Evolutionary conservation across 495 filamentous ascomycete genomes (phyloP).

Genomic region (Collariella sp.): DNA sequence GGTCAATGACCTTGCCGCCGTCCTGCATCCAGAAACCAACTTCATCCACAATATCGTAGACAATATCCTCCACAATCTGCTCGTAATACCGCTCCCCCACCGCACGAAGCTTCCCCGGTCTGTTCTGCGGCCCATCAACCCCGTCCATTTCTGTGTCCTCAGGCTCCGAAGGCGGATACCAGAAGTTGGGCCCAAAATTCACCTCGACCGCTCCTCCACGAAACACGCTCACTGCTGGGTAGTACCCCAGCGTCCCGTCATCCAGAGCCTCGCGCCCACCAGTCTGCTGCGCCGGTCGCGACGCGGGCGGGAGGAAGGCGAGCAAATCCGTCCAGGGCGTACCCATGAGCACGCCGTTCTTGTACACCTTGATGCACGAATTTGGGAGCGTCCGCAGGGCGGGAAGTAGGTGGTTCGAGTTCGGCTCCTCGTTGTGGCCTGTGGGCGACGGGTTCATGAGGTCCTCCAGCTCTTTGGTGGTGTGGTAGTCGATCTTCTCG

Average conservation of each 20-base stretch:
- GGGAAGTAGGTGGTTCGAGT: constrained; percentile 62
- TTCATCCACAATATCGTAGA: constrained; percentile 89
- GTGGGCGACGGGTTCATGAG: constrained; percentile 63
- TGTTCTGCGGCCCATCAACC: constrained; percentile 16
- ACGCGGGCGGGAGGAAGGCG: constrained; percentile 86
- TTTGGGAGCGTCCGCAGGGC: constrained; percentile 75
- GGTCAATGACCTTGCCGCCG: constrained; percentile 41
- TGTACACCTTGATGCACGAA: constrained; percentile 80
- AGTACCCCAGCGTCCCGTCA: constrained; percentile 91
- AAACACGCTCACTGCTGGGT: constrained; percentile 87
- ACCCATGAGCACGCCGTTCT: constrained; percentile 81
- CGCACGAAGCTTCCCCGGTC: constrained; percentile 35
- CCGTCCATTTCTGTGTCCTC: constrained; percentile 47
- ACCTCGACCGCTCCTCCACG: constrained; percentile 82
- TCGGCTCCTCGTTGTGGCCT: constrained; percentile 44
- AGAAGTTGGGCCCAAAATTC: constrained; percentile 86
- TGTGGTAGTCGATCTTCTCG: constrained; percentile 86
- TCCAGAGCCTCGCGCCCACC: constrained; percentile 77
- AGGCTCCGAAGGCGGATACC: constrained; percentile 63
- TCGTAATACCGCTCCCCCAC: constrained; percentile 80
- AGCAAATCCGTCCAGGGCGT: constrained; percentile 82
- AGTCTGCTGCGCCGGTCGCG: constrained; percentile 60
- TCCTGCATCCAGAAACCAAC: constrained; percentile 71
- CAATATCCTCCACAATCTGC: constrained; percentile 89
- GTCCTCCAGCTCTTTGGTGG: constrained; percentile 82